phyloP scores from a whole-genome alignment of 768 basidiomycete genomes.

The Cystofilobasidium capitatum region DNA sequence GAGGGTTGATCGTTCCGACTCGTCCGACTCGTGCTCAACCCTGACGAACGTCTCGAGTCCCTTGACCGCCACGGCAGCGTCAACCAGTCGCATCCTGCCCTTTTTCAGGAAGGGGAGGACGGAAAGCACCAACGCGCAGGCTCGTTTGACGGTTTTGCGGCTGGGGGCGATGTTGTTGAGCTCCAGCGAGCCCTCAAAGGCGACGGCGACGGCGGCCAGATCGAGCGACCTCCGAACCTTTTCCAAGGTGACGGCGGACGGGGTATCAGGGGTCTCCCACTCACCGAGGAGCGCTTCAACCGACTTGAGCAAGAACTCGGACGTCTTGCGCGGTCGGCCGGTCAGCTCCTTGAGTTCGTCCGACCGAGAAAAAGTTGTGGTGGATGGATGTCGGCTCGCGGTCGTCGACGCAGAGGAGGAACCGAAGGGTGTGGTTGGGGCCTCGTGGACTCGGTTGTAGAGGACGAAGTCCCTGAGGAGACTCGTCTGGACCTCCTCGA shows the following conservation, averaged over 20 bases:
- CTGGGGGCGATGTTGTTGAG: conserved; percentile 58
- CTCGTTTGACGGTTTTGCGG: conserved; percentile 53
- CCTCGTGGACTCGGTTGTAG: conserved; percentile 48
- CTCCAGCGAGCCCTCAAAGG: conserved; percentile 57
- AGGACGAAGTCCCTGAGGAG: conserved; percentile 64
- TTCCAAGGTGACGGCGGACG: conserved; percentile 48
- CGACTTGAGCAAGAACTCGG: conserved; percentile 54
- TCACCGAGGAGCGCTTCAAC: conserved; percentile 49
- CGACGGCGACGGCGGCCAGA: conserved; percentile 54
- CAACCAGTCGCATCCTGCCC: conserved; percentile 51
- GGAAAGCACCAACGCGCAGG: conserved; percentile 48
- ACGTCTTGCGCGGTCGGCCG: conserved; percentile 42
- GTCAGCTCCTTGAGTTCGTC: background rate
- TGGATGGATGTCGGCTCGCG: background rate
- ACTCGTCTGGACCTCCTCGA: conserved; percentile 51
- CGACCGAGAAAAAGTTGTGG: background rate
- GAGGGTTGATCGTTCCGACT: conserved; percentile 43
- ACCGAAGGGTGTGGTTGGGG: background rate
- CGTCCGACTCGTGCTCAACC: conserved; percentile 3
- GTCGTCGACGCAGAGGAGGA: background rate
- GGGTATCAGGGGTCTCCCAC: conserved; percentile 45
- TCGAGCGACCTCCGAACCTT: conserved; percentile 60
- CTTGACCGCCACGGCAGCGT: conserved; percentile 56
- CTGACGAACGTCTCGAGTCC: conserved; percentile 57
- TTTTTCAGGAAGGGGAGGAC: conserved; percentile 42